Conservation (phyloP, 345 rosid genomes). For the Microcos paniculata region DNA sequence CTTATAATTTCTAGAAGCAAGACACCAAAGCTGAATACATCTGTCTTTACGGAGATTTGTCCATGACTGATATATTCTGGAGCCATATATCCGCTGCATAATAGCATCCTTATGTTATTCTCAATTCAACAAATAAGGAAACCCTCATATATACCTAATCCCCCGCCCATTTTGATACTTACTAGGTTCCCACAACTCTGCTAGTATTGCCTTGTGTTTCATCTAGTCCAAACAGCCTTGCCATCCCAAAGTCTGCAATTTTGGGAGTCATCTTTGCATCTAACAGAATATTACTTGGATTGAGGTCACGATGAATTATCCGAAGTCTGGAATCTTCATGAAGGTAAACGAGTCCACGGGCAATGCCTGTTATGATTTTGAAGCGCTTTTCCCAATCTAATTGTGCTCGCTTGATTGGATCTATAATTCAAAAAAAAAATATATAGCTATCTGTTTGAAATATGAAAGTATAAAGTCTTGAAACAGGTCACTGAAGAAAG, state of each 20-base stretch:
- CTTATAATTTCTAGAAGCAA: conserved; percentile 1
- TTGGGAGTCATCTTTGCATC: conserved; percentile 17
- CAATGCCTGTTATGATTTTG: conserved; percentile 15
- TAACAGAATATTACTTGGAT: too few relatives aligned
- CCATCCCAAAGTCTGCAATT: conserved; percentile 24
- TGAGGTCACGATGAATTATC: too few relatives aligned
- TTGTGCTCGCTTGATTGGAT: conserved; percentile 10
- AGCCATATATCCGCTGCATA: conserved; percentile 13
- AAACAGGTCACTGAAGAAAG: too few relatives aligned
- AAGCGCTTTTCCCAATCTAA: conserved; percentile 18
- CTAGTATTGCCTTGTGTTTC: conserved; percentile 24
- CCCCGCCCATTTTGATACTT: conserved; percentile 7
- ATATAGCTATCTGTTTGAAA: too few relatives aligned
- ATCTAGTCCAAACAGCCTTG: conserved; percentile 18
- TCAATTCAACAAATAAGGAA: too few relatives aligned
- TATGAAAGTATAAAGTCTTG: too few relatives aligned
- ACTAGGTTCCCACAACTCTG: conserved; percentile 18
- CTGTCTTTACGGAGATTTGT: conserved; percentile 2
- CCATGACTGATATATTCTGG: neutral
- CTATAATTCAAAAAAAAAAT: too few relatives aligned
- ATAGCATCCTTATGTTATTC: neutral
- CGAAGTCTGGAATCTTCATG: conserved; percentile 19
- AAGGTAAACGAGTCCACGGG: conserved; percentile 20
- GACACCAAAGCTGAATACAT: conserved; percentile 4
- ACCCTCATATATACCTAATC: too few relatives aligned